phyloP scores from a whole-genome alignment of 176 grass and related monocot species.

The Carex kokanica region DNA sequence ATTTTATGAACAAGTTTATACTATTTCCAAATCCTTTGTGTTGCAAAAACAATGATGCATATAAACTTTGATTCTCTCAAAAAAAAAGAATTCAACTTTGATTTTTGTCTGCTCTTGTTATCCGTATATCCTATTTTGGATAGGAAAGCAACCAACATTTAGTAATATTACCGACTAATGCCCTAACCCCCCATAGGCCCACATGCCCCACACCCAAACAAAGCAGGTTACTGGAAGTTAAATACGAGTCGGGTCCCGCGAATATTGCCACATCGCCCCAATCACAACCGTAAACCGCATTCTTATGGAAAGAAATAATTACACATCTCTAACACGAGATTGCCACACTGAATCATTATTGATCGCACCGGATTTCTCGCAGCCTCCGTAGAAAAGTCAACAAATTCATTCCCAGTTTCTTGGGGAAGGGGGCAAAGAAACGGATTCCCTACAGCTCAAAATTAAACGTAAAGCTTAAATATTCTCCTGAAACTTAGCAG shows the following conservation, averaged over 20 bases:
- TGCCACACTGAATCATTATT: slow-evolving; percentile 2
- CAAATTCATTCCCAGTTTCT: slow-evolving; percentile 18
- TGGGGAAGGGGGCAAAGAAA: background rate
- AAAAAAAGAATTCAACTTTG: no score
- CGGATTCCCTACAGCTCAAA: background rate
- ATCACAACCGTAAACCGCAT: background rate
- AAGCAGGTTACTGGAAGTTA: background rate
- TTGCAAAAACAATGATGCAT: background rate
- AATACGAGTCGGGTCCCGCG: background rate
- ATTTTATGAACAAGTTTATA: background rate
- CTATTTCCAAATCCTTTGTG: background rate
- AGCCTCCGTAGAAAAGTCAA: background rate
- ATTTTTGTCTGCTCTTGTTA: background rate
- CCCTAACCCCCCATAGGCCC: background rate
- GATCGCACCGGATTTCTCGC: background rate
- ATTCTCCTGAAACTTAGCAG: background rate
- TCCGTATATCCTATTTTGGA: background rate
- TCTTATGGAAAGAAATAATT: background rate
- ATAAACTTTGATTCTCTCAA: no score
- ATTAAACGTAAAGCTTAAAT: background rate
- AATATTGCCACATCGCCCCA: background rate
- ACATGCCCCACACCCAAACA: background rate
- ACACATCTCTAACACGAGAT: background rate
- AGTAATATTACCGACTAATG: background rate
- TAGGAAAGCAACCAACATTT: background rate